Percentiles rank a stretch among this genome's conserved stretches.
Conservation (phyloP, 2,329 filamentous ascomycete species). For the Trichoderma atrobrunneum region DNA sequence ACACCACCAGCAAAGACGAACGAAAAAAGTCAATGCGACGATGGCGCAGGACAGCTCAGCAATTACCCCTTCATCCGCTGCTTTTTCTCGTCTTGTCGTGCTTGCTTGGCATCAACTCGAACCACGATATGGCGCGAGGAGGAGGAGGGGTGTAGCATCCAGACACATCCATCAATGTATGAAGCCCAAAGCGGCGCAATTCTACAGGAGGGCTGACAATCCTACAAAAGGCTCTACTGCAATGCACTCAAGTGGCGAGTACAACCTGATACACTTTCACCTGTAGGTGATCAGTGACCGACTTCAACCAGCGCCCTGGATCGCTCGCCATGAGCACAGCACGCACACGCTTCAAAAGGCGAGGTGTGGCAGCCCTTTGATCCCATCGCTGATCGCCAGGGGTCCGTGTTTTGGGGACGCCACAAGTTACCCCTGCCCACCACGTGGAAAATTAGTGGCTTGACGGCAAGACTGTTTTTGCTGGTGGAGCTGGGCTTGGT, state of each 20-base stretch:
- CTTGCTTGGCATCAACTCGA: neutral
- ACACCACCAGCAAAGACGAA: neutral
- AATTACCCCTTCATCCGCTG: neutral
- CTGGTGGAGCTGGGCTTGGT: slow-evolving; percentile 6
- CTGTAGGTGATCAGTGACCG: neutral
- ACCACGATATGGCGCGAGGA: neutral
- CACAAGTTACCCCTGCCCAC: slow-evolving; percentile 16
- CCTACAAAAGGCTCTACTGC: neutral
- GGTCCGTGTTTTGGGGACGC: slow-evolving; percentile 1
- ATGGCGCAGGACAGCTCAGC: neutral
- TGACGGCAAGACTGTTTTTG: neutral
- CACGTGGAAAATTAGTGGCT: slow-evolving; percentile 19
- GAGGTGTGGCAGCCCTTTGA: slow-evolving; percentile 14
- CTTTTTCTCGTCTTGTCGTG: neutral
- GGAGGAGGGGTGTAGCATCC: neutral
- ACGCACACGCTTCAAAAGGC: neutral
- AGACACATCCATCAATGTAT: neutral
- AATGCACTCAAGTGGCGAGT: neutral
- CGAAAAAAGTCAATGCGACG: neutral
- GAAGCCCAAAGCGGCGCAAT: neutral
- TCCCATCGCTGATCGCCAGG: slow-evolving; percentile 20
- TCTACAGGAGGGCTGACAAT: neutral
- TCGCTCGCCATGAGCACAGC: neutral
- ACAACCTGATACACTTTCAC: neutral
- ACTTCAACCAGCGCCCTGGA: slow-evolving; percentile 2